Base-by-base conservation (phyloP, 768 basidiomycete species). In the Sutorius australiensis region DNA sequence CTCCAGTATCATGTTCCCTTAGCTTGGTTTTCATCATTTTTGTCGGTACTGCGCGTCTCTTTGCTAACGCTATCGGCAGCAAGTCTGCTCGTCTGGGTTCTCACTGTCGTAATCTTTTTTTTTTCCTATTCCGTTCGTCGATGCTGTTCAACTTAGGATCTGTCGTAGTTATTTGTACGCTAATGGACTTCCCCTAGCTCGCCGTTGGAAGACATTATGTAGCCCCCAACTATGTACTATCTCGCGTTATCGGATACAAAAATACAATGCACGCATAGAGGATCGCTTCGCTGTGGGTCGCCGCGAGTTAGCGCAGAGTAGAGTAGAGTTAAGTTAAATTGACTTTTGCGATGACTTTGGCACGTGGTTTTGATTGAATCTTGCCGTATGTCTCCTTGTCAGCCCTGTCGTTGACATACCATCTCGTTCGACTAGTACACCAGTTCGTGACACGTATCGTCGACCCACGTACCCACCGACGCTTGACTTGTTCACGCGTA, bases 1-100 rank as follows among this genome's bases (percentile, higher is more conserved):
- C 7, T 90, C 90, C 24, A 84, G 76, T 62, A 78, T 82, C 31
- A 80, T 86, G 80, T 92, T 90, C 77, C 89, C 89, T 33, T 91
- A 82, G 79, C 71, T 50, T 41, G 50, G 36, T 52, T 45, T 36
- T 9, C 12, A 36, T 43, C 37, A 46, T 48, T 48, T 48, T 45
- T 56, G 46, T 57, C 31, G 34, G 56, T 57, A 56, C 33, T 57
- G 53, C 48, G 58, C 31, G 63, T 55, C 50, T 55, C 19, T 30
- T 53, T 46, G 55, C 5, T 57, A 58, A 62, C 43, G 60, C 59
- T 64, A 58, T 66, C 42, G 51, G 68, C 67, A 62, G 68, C 65
- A 39, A 67, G 64, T 50, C 65, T 64, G 64, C 56, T 39, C 50
- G 62, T 53, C 40, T 55, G 62, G 46, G 56, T 53, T 55, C 27